Conservation (phyloP, 257 asterid genomes). For the Perilla frutescens region DNA sequence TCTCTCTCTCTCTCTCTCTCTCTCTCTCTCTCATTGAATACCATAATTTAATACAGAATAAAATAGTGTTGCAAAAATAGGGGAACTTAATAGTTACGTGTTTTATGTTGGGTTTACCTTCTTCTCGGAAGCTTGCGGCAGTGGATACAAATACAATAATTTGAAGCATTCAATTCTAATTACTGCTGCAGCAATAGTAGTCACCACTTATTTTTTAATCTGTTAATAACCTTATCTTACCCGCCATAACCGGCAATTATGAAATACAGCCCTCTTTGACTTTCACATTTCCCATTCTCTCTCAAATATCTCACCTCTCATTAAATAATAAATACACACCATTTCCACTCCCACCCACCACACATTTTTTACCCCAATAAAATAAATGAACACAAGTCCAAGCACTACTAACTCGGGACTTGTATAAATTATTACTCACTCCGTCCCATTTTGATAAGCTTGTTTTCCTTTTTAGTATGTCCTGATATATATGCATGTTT, state of each 20-base stretch:
- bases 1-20: too few species aligned
- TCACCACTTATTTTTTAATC: too few species aligned
- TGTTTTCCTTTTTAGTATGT: too few species aligned
- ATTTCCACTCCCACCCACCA: slow-evolving; percentile 13
- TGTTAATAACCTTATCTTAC: slow-evolving; percentile 22
- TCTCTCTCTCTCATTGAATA: too few species aligned
- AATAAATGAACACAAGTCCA: not conserved
- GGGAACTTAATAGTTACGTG: not conserved
- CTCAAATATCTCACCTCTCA: not conserved
- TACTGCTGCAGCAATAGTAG: not conserved
- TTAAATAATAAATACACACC: not conserved
- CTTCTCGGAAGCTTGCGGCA: not conserved
- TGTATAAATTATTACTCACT: not conserved
- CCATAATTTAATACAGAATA: not conserved
- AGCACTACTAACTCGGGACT: not conserved
- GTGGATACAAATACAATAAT: not conserved
- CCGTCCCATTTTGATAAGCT: too few species aligned
- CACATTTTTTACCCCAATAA: not conserved
- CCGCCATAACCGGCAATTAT: slow-evolving; percentile 27
- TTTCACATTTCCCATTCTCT: not conserved
- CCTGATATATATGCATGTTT: too few species aligned
- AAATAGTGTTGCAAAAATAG: not conserved
- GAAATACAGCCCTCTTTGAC: not conserved
- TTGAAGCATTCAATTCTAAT: slow-evolving; percentile 9
- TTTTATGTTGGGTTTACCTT: not conserved